Base-by-base conservation (phyloP, 164 flowering plant species). In the Piper betle region DNA sequence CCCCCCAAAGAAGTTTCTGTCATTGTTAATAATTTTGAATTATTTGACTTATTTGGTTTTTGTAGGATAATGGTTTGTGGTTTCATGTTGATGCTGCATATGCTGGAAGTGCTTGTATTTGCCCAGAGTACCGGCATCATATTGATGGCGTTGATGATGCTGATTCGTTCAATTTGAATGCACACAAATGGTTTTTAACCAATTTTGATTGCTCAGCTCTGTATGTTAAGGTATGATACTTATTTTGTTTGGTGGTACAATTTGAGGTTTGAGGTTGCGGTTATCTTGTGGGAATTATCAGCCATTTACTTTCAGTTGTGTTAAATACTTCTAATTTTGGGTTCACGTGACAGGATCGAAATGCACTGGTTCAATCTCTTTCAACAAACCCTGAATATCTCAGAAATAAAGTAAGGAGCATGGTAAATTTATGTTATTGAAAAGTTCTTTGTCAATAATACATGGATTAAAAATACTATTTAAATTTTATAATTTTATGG, bases 61-160 rank as follows among this genome's bases (percentile, higher is more conserved):
- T 55, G 62, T 68, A 92, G 98, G 79, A 56, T 11, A 63, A 84
- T 64, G 79, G 72, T 58, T 71, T 93, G 60, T 93, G 98, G 98
- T 81, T 87, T 68, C 96, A 89, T 69, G 75, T 92, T 62, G 99
- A 93, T 78, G 94, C 92, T 68, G 99, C 98, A 57, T 93, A 93
- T 78, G 99, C 99, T 72, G 98, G 99, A 70, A 89, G 97, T 79
- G 96, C 97, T 65, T 87, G 92, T 73, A 75, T 93, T 65, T 93
- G 99, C 69, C 92, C 99, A 25, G 97, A 89, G 68, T 86, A 78
- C 64, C 85, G 96, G 39, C 84, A 79, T 59, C 77, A 84, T 64
- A 74, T 93, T 66, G 73, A 89, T 78, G 99, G 99, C 37, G 81
- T 89, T 54, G 99, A 93, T 69, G 80, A 78, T 65, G 96, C 94